Base-by-base conservation (phyloP, 345 rosid genomes). In the Diplotaxis tenuifolia region DNA sequence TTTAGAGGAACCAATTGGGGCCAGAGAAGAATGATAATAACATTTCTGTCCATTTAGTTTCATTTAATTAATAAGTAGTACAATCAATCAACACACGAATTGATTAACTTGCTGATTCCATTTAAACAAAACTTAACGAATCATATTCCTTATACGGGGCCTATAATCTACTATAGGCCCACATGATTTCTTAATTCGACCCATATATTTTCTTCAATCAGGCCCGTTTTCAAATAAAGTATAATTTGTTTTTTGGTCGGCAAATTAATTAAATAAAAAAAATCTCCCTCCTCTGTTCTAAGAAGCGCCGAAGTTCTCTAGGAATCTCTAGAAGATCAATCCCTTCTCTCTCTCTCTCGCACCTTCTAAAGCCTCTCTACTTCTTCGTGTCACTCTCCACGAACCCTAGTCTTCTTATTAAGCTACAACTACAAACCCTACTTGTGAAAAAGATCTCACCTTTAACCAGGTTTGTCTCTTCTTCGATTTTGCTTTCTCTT, bases 241-340 rank as follows among this genome's bases (percentile, higher is more conserved):
- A 12, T 31, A 57, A 20, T 9, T 18, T 4, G 31, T 16, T 9
- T 31, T 27, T 15, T 28, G 49, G 49, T 42, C 49, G 49, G 49
- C 49, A 42, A 42, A 42, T 42, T 42, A 14, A 40, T 4, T 40
- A 42, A 40, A 40, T 1, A 5, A 42, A 42, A 14, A 2, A 40
- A 0, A 40, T 20, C 22, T 67, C 68, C 73, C 78, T 34, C 68
- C 28, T 71, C 28, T 18, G 10, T 59, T 59, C 20, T 65, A 61
- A 62, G 52, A 75, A 68, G 3, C 59, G 70, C 70, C 36, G n/a
- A 52, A 54, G 16, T 32, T 22, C 32, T 87, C 86, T 76, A 40
- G 92, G 67, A 66, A 76, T 14, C 70, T 87, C 87, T 83, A 84
- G 89, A 87, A 88, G 73, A 8, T 19, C 49, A 42, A 38, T 63